phyloP scores from a whole-genome alignment of 805 yeast genomes.

The Hanseniaspora occidentalis region DNA sequence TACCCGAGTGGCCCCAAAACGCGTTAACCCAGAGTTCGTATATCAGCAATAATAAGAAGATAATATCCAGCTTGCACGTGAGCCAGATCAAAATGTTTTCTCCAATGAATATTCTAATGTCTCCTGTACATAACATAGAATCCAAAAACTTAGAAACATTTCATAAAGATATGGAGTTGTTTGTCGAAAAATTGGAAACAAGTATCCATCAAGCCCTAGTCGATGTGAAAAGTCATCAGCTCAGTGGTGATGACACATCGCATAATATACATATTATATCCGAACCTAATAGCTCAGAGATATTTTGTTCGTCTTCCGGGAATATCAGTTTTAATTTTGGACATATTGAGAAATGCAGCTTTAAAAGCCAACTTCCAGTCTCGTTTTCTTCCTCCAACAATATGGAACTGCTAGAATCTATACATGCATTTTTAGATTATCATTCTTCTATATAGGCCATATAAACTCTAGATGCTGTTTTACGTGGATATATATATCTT shows the following conservation, averaged over 20 bases:
- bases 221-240: too few relatives aligned
- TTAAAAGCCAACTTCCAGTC: too few relatives aligned
- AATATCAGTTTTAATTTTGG: too few relatives aligned
- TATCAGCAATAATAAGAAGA: neutral
- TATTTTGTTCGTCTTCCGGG: too few relatives aligned
- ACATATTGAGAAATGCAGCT: too few relatives aligned
- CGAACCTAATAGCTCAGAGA: too few relatives aligned
- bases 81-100: neutral
- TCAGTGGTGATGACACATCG: neutral
- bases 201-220: too few relatives aligned
- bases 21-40: neutral
- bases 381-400: neutral
- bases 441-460: neutral
- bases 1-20: neutral
- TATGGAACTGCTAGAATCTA: neutral
- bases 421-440: neutral
- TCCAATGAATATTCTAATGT: neutral
- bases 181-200: neutral
- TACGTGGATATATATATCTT: slow-evolving; percentile 22
- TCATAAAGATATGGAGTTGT: neutral
- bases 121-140: neutral
- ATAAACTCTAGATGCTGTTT: neutral
- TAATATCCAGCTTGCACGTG: neutral
- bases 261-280: too few relatives aligned
- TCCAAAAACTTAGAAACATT: neutral